Evolutionary conservation across 352 stramenopile species (phyloP), one percentile per base, ranked within the genome.

Genomic region (Pseudoperonospora humuli): DNA sequence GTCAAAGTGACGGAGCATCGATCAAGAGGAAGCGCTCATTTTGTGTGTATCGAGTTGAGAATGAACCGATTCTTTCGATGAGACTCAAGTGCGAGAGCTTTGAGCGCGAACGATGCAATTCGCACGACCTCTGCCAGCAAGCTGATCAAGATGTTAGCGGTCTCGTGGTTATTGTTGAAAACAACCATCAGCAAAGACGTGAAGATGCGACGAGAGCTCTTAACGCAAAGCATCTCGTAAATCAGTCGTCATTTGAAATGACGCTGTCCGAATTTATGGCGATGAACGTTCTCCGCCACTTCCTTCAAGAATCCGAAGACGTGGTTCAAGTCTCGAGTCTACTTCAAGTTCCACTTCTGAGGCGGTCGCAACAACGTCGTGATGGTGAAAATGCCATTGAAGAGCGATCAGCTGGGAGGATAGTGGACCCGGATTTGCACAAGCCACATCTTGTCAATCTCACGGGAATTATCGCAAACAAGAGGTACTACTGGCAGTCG

Each of bases 381-480:
- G 38, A 44, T 9, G 36, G 40, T 24, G 20, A 6, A 33, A 25
- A n/a, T 5, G 41, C 1, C 17, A n/a, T 39, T 32, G 35, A 39
- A 42, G 26, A 48, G 3, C 45, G 17, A 8, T 3, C 7, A 13
- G 7, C 25, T 35, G 13, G 38, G 2, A 52, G 18, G 14, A 49
- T 24, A 26, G 29, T 62, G n/a, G 18, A 60, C 8, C 43, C 26
- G 9, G 39, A 63, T 19, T 33, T 75, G 1, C 68, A 79, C 17
- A 61, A 68, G 20, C 24, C 45, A 39, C 63, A 58, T 23, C 28
- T 75, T 3, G 45, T 71, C 1, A 64, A 62, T 7, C 14, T 79
- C 1, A 19, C 64, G 37, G 65, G 68, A 15, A 15, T 70, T 11
- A 50, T 79, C 5, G 46, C 31, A 0, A 62, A 58, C 24, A 73